phyloP scores from a whole-genome alignment of 345 rosid species.

The Camelina neglecta region DNA sequence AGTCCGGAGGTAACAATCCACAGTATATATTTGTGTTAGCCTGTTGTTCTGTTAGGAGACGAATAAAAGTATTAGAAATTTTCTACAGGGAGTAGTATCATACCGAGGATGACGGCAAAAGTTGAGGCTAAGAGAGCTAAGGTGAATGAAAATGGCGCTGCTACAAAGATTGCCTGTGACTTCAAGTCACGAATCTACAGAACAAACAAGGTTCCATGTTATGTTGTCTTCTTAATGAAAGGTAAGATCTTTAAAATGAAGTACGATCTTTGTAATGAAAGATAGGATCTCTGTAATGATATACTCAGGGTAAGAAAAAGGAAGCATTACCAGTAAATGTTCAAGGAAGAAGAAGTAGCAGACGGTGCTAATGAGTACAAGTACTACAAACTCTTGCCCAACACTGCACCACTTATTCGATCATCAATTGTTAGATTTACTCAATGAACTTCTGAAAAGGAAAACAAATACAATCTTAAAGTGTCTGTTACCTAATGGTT shows the following conservation, averaged over 20 bases:
- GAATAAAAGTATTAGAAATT: not conserved
- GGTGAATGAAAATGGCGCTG: constrained; percentile 87
- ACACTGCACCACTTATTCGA: constrained; percentile 59
- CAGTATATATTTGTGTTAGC: not conserved
- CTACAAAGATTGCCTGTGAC: constrained; percentile 66
- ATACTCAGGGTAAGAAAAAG: constrained; percentile 16
- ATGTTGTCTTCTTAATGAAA: constrained; percentile 16
- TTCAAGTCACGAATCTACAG: constrained; percentile 68
- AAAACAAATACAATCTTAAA: not conserved
- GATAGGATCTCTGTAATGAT: not conserved
- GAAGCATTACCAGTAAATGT: constrained; percentile 75
- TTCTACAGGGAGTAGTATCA: not conserved
- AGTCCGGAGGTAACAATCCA: constrained; percentile 18
- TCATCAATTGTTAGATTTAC: constrained; percentile 12
- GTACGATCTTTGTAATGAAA: not conserved
- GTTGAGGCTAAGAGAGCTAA: constrained; percentile 73
- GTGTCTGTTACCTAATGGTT: constrained; percentile 56
- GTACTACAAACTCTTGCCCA: constrained; percentile 95
- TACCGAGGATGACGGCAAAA: constrained; percentile 78
- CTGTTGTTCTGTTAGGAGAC: not conserved
- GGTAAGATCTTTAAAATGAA: not conserved
- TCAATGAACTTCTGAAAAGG: not conserved
- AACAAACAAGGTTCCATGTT: constrained; percentile 17
- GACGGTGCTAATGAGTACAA: constrained; percentile 80
- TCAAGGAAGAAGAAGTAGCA: constrained; percentile 98